Evolutionary conservation across 176 grass and related monocot species (phyloP), one percentile per base, ranked within the genome.

Genomic region (Miscanthus lutarioriparius): DNA sequence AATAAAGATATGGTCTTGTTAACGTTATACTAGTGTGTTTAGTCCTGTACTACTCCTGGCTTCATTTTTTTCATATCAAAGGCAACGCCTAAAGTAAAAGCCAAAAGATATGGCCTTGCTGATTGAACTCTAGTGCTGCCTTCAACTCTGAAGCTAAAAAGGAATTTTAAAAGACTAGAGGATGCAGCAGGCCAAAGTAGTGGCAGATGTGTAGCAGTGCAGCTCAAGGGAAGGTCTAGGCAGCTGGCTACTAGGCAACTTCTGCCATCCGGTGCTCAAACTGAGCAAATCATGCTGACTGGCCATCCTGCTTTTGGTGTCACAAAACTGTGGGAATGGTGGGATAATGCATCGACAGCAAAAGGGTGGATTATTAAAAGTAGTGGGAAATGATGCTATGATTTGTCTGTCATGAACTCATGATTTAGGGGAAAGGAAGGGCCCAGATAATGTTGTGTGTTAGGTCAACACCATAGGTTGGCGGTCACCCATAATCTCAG

Each of bases 381-480:
- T 47, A 36, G 25, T 64, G 54, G 43, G 44, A 79, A 74, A 19
- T 40, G 68, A 65, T 15, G 64, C 82, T 25, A 27, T 3, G 67
- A 54, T 51, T 3, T 80, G 77, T n/a, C 54, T 22, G 2, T 9
- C 48, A 64, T 20, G 77, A 67, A 35, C 40, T 6, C 38, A 51
- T 25, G 59, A 75, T 67, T 54, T 44, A 75, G 61, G 79, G 45
- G 68, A 81, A 51, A 2, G 33, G 12, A 27, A 17, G 30, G 14
- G 49, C 7, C 79, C 64, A 63, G 35, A 22, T 32, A 16, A 84
- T 67, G 58, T 64, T 47, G 4, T 36, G 59, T 32, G 64, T 78
- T 51, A 78, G 73, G 84, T 86, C 59, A 75, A 75, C 70, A 75
- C 70, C 70, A 0, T 80, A 74, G 44, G 59, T 86, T 54, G 69